These are phyloP conservation scores for Ganoderma resinaceum DNA, from an alignment of 1,284 basidiomycete genomes.

Conservation along the genomic window DNA sequence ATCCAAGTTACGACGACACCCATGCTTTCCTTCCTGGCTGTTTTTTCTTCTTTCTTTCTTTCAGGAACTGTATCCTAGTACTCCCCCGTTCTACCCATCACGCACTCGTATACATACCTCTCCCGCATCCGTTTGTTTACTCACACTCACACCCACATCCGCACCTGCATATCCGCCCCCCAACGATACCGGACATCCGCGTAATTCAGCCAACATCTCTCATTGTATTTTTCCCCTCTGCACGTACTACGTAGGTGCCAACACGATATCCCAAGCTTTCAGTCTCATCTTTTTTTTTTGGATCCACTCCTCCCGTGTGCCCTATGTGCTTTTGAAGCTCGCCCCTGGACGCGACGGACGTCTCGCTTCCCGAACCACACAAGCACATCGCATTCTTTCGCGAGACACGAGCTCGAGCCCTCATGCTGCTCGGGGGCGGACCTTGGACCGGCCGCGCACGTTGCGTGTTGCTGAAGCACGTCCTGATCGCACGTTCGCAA, in stretches of 20 bases:
- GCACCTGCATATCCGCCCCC: conserved; percentile 5
- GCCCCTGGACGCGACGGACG: no score
- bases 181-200: conserved; percentile 1
- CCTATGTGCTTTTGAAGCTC: no score
- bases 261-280: neutral
- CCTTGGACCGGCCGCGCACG: no score
- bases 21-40: neutral
- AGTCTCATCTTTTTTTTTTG: neutral
- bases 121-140: neutral
- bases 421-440: no score
- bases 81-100: neutral
- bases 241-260: neutral
- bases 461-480: no score
- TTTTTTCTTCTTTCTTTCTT: no score
- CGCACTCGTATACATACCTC: neutral
- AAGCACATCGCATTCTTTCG: no score
- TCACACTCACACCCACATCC: neutral
- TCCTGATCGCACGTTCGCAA: neutral
- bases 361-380: no score
- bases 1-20: neutral
- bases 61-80: neutral
- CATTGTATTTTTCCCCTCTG: neutral
- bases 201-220: neutral
- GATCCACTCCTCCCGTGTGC: neutral
- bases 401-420: no score